A percentile compares a stretch with the other conserved stretches of the same genome.
Evolutionary conservation across 2,329 filamentous ascomycete genomes (phyloP).

Genomic region (Aspergillus eucalypticola): DNA sequence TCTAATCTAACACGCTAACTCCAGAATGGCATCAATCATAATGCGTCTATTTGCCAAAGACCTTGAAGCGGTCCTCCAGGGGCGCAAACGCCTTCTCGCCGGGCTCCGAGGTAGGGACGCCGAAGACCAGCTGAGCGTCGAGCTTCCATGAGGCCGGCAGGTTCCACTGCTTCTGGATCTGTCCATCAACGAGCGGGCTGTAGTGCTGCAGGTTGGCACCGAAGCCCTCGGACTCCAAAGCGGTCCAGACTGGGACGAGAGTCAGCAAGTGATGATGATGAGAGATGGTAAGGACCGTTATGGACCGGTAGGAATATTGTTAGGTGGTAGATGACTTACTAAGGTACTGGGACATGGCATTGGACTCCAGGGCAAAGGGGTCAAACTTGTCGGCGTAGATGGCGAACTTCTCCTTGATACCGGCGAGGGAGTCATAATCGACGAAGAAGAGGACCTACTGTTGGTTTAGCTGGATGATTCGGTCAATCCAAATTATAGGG

Average conservation of each 20-base stretch:
- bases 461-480: neutral
- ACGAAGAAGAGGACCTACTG: constrained; percentile 74
- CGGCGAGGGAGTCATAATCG: constrained; percentile 65
- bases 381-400: constrained; percentile 80
- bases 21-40: neutral
- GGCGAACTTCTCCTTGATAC: constrained; percentile 62
- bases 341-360: constrained; percentile 75
- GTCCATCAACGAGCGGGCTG: constrained; percentile 77
- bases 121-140: constrained; percentile 82
- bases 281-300: too few species aligned
- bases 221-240: constrained; percentile 77
- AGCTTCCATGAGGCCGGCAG: constrained; percentile 72
- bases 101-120: constrained; percentile 38
- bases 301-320: too few species aligned
- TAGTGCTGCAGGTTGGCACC: constrained; percentile 92
- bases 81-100: constrained; percentile 32
- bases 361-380: constrained; percentile 70
- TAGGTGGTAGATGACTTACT: constrained; percentile 20
- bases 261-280: constrained; percentile 4
- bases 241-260: constrained; percentile 62
- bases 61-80: constrained; percentile 36
- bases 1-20: too few species aligned
- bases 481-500: too few species aligned
- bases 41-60: constrained; percentile 33
- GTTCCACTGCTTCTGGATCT: constrained; percentile 68